Base-by-base conservation (phyloP, 2,329 filamentous ascomycete species). In the Chaetomiaceae sp. region DNA sequence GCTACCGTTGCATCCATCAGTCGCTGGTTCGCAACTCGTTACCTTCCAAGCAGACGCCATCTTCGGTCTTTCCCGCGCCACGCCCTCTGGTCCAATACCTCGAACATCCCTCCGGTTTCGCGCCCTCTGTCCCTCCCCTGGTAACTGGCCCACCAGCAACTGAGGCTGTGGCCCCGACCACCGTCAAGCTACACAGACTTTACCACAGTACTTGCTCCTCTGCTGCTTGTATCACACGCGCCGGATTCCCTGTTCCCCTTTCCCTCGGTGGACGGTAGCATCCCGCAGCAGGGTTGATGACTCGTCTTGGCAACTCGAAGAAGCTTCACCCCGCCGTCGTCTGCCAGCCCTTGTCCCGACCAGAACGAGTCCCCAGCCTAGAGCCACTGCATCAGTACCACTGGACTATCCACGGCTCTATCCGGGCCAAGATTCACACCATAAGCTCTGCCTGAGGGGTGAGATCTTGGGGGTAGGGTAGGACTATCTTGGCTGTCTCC, bases 401-500 rank as follows among this genome's bases (percentile, higher is more conserved):
- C 34, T 38, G 38, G 25, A 33, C 34, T 44, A 17, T 34, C 17
- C 34, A 49, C 48, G 52, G 49, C 45, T 53, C 21, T 50, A 16
- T 43, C 54, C 46, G 46, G 27, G 34, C 31, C 31, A 39, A 44
- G 30, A 19, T 53, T 51, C 48, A 51, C 50, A 40, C 48, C 46
- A 50, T 20, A 27, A 13, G 34, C 20, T 35, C 37, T 38, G 37
- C 46, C 27, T 39, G 44, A 50, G 44, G 47, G 42, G 48, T 37
- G 40, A 48, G 41, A 42, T 48, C 44, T 38, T 34, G 46, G 50
- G 48, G 45, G 44, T 44, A 44, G 45, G 43, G 41, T 43, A 45
- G 31, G 48, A 47, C 49, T 55, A 56, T 52, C 58, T 54, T 53
- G 55, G 50, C 54, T 54, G 41, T 47, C 27, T 44, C 54, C 56